Evolutionary conservation across 73 alveolate genomes (phyloP).

Genomic region (Paramecium octaurelia): DNA sequence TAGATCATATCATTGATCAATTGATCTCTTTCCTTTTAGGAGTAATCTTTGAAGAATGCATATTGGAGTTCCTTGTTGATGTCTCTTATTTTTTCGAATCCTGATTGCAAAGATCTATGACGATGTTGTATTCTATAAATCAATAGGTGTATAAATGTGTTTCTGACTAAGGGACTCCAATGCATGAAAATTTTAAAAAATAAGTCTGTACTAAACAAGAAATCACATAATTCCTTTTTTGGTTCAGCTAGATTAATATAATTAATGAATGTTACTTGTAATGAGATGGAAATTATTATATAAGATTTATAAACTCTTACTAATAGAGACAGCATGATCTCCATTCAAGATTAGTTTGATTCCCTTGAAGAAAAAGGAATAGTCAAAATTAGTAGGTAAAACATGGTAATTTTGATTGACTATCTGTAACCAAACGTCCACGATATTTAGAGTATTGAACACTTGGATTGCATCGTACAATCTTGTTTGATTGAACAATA

Average conservation of each 20-base stretch:
- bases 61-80: neutral
- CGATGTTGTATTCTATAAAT: slow-evolving; percentile 40
- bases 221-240: slow-evolving; percentile 38
- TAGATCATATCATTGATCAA: slow-evolving; percentile 24
- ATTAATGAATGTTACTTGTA: slow-evolving; percentile 39
- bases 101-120: slow-evolving; percentile 46
- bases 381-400: slow-evolving; percentile 74
- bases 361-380: slow-evolving; percentile 75
- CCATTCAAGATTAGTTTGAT: slow-evolving; percentile 63
- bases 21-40: neutral
- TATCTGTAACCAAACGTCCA: slow-evolving; percentile 23
- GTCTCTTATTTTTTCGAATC: slow-evolving; percentile 23
- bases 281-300: slow-evolving; percentile 67
- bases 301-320: slow-evolving; percentile 70
- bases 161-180: slow-evolving; percentile 54
- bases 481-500: neutral
- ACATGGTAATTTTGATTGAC: neutral
- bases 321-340: slow-evolving; percentile 74
- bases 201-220: slow-evolving; percentile 22
- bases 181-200: slow-evolving; percentile 50
- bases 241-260: slow-evolving; percentile 36
- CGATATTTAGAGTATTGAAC: slow-evolving; percentile 13
- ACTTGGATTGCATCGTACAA: slow-evolving; percentile 46
- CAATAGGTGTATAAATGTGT: slow-evolving; percentile 10
- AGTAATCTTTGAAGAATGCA: neutral